Percentiles rank a stretch among this genome's conserved stretches.
These are phyloP conservation scores for Cydonia oblonga DNA, from an alignment of 331 rosid species.

Conservation along the genomic window DNA sequence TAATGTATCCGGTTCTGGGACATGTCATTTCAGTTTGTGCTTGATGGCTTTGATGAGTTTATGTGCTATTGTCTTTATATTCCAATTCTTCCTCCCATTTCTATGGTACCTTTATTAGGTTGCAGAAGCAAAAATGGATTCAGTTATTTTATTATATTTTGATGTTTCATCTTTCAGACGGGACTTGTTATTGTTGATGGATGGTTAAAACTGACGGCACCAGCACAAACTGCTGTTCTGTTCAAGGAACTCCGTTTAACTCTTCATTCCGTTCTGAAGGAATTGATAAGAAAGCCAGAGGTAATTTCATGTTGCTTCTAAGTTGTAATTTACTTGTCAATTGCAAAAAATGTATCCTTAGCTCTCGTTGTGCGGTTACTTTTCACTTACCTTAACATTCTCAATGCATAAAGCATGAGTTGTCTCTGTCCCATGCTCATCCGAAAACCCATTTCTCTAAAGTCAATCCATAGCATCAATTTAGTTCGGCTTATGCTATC, in stretches of 20 bases:
- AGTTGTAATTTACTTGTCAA: background rate
- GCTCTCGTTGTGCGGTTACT: background rate
- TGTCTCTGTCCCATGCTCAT: background rate
- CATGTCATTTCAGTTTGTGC: background rate
- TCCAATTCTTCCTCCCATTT: background rate
- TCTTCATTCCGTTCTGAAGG: constrained; percentile 73
- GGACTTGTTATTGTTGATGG: constrained; percentile 77
- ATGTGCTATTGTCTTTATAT: background rate
- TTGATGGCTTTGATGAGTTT: background rate
- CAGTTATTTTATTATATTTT: background rate
- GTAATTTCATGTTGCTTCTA: constrained; percentile 23
- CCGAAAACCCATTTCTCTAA: background rate
- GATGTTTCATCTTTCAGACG: constrained; percentile 29
- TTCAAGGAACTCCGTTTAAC: constrained; percentile 79
- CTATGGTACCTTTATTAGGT: too few relatives aligned
- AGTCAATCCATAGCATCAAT: background rate
- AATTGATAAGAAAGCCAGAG: constrained; percentile 79
- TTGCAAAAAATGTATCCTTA: background rate
- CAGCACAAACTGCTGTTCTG: constrained; percentile 92
- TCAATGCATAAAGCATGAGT: background rate
- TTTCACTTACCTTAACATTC: background rate
- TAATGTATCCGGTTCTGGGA: too few relatives aligned
- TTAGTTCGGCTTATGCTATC: background rate
- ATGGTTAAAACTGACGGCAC: constrained; percentile 88
- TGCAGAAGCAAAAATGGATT: background rate